Evolutionary conservation across 2,329 filamentous ascomycete genomes (phyloP).

Genomic region (Bipolaris zeicola): DNA sequence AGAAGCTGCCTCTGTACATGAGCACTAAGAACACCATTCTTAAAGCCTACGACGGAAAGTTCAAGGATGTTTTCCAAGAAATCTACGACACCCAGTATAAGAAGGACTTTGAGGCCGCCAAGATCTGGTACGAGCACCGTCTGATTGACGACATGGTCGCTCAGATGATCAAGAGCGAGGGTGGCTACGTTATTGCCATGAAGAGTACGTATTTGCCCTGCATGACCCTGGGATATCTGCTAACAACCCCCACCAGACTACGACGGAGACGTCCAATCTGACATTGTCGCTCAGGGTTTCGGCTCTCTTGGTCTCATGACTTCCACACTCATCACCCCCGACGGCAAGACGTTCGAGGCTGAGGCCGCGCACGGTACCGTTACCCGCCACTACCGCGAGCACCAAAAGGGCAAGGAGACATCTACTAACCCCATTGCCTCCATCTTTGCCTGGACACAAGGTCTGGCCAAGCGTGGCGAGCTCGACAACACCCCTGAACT

Average conservation of each 20-base stretch:
- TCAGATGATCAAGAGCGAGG: conserved; percentile 99
- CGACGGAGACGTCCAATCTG: conserved; percentile 97
- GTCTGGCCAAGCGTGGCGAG: conserved; percentile 88
- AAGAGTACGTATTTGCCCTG: conserved; percentile 69
- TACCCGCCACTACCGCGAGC: conserved; percentile 96
- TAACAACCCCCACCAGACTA: conserved; percentile 69
- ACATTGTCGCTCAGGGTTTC: conserved; percentile 97
- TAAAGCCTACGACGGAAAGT: conserved; percentile 97
- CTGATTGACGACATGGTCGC: conserved; percentile 99
- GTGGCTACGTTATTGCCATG: conserved; percentile 95
- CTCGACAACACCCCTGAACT: conserved; percentile 93
- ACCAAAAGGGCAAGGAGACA: conserved; percentile 97
- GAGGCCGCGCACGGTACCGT: conserved; percentile 98
- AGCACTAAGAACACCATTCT: conserved; percentile 99
- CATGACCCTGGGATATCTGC: conserved; percentile 8
- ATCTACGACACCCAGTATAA: conserved; percentile 89
- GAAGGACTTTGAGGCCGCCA: conserved; percentile 84
- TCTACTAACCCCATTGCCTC: conserved; percentile 98
- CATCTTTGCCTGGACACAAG: conserved; percentile 98
- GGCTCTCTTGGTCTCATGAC: conserved; percentile 98
- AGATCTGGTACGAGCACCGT: conserved; percentile 99
- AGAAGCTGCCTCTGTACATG: conserved; percentile 95
- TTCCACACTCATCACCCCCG: conserved; percentile 93
- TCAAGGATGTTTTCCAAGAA: conserved; percentile 99
- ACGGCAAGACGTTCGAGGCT: conserved; percentile 95